These are phyloP conservation scores for Hirschfeldia incana DNA, from an alignment of 345 rosid genomes.

Conservation along the genomic window DNA sequence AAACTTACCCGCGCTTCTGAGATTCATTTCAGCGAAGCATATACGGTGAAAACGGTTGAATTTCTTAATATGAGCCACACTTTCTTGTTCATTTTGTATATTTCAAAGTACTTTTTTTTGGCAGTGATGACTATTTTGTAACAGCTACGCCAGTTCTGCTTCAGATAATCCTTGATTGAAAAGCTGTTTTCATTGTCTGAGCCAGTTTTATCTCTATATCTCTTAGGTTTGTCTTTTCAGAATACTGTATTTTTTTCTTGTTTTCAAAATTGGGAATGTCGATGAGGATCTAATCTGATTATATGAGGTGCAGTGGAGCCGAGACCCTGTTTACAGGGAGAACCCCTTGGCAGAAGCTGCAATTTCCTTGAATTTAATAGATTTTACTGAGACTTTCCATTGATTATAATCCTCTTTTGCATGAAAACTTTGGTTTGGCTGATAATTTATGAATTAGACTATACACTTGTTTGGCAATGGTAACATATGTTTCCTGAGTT, in stretches of 20 bases:
- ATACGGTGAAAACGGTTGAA: neutral
- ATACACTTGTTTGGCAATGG: constrained; percentile 13
- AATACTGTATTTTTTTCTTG: too few relatives aligned
- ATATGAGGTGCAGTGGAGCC: neutral
- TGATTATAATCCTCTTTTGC: neutral
- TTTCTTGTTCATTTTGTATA: neutral
- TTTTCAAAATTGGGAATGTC: neutral
- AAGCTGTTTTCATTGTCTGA: constrained; percentile 60
- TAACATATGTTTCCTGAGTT: constrained; percentile 20
- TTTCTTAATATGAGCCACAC: neutral
- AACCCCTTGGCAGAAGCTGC: neutral
- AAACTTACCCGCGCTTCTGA: neutral
- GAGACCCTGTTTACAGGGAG: constrained; percentile 2
- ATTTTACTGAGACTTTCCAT: neutral
- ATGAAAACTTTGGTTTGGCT: neutral
- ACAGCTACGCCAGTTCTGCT: constrained; percentile 97
- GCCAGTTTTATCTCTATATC: constrained; percentile 22
- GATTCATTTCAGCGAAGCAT: neutral
- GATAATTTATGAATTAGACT: constrained; percentile 8
- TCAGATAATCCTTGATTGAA: constrained; percentile 80
- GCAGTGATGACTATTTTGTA: constrained; percentile 45
- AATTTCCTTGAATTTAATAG: neutral
- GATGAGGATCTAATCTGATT: neutral
- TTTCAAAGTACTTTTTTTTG: neutral
- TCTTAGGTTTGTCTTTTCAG: neutral